Conservation (phyloP, 495 filamentous ascomycete species). For the Hypoxylon trugodes region DNA sequence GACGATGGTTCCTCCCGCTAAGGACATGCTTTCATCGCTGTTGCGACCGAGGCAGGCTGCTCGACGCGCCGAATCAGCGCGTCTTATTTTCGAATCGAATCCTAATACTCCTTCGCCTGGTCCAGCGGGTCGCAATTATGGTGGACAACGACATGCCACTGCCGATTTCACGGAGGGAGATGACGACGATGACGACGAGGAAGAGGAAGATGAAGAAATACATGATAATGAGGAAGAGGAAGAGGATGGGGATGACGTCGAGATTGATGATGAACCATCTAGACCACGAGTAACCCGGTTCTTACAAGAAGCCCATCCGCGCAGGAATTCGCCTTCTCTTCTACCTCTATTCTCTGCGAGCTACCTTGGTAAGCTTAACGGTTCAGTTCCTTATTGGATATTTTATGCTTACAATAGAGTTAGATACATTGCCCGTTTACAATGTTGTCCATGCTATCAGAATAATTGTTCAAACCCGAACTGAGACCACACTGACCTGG, state of each 20-base stretch:
- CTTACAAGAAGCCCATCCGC: constrained; percentile 42
- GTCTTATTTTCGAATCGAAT: constrained; percentile 43
- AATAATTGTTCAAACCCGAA: constrained; percentile 77
- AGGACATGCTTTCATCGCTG: constrained; percentile 55
- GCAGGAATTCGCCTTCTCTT: constrained; percentile 65
- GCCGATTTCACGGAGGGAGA: constrained; percentile 66
- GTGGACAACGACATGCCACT: constrained; percentile 57
- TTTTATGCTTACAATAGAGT: neutral
- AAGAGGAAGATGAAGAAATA: too few relatives aligned
- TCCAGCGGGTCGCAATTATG: constrained; percentile 47
- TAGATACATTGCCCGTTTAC: constrained; percentile 78
- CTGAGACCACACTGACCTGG: constrained; percentile 94
- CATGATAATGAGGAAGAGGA: constrained; percentile 60
- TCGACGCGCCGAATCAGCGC: constrained; percentile 36
- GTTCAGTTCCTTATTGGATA: too few relatives aligned
- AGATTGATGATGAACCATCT: constrained; percentile 61
- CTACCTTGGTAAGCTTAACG: constrained; percentile 73
- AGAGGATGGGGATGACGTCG: constrained; percentile 57
- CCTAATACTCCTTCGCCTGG: constrained; percentile 45
- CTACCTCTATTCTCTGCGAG: constrained; percentile 85
- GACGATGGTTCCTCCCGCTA: constrained; percentile 38
- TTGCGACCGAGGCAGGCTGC: constrained; percentile 51
- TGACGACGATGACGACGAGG: constrained; percentile 43
- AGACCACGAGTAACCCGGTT: constrained; percentile 33
- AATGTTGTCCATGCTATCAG: constrained; percentile 89